phyloP scores from a whole-genome alignment of 495 filamentous ascomycete species.

The Hypoxylon rickii region DNA sequence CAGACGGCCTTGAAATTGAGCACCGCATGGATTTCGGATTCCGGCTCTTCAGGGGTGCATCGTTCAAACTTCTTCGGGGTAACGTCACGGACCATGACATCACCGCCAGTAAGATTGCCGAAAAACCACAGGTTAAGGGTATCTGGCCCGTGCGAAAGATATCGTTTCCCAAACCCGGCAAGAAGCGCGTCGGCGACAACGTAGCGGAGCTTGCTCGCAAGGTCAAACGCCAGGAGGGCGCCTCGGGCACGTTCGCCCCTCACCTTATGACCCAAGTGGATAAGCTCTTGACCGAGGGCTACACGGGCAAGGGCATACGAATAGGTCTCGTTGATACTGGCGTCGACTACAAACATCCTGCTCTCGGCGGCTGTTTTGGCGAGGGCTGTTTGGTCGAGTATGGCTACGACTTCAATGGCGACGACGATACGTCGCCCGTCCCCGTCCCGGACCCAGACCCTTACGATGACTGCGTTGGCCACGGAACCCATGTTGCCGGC shows the following conservation, averaged over 20 bases:
- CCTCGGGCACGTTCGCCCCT: neutral
- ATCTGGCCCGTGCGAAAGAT: slow-evolving; percentile 10
- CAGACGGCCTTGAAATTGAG: neutral
- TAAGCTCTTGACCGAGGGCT: slow-evolving; percentile 16
- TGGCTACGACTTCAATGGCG: slow-evolving; percentile 9
- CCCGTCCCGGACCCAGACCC: slow-evolving; percentile 9
- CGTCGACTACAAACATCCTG: slow-evolving; percentile 54
- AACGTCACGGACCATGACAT: neutral
- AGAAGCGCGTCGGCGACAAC: neutral
- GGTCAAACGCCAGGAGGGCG: neutral
- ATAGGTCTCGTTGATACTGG: slow-evolving; percentile 49
- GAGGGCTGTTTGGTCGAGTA: slow-evolving; percentile 8
- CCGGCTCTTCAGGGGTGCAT: slow-evolving; percentile 12
- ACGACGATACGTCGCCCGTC: neutral
- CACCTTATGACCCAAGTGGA: slow-evolving; percentile 27
- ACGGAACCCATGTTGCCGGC: slow-evolving; percentile 49
- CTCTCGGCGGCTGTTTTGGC: slow-evolving; percentile 53
- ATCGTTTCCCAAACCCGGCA: neutral
- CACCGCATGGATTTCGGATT: neutral
- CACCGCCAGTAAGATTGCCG: slow-evolving; percentile 1
- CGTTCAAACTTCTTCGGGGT: neutral
- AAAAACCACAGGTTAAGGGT: neutral
- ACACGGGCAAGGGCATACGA: slow-evolving; percentile 16
- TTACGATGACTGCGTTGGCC: slow-evolving; percentile 39
- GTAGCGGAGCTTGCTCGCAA: neutral